Percentiles rank a stretch among this genome's conserved stretches.
Conservation (phyloP, 495 filamentous ascomycete species). For the Lophiotrema nucula region DNA sequence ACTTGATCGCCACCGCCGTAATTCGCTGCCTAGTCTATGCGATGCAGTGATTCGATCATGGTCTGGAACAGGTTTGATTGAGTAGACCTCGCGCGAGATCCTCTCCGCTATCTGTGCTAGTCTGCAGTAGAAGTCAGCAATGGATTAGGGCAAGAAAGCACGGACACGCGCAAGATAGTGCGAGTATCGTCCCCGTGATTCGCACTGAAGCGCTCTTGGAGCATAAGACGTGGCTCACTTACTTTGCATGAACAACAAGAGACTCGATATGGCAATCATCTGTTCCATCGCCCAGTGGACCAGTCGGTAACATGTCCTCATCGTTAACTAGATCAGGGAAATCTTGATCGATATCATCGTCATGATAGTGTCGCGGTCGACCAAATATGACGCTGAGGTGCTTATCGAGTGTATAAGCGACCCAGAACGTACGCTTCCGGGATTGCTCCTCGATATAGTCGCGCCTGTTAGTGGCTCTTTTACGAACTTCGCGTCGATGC, state of each 20-base stretch:
- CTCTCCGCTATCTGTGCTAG: background rate
- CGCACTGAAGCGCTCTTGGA: too few species aligned
- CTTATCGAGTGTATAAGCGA: background rate
- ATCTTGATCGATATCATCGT: background rate
- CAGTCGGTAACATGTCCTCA: background rate
- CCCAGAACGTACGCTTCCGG: background rate
- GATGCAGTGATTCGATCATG: background rate
- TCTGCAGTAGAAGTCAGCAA: too few species aligned
- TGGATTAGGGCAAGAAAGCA: too few species aligned
- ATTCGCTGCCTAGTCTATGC: background rate
- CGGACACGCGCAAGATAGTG: too few species aligned
- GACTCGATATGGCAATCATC: background rate
- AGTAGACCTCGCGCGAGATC: background rate
- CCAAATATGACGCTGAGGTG: background rate
- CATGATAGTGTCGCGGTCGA: background rate
- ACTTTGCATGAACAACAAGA: background rate
- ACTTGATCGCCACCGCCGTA: background rate
- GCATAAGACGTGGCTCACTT: too few species aligned
- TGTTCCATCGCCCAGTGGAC: background rate
- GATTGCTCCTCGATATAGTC: background rate
- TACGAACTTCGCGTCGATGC: background rate
- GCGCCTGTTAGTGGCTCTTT: background rate
- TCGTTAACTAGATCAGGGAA: background rate
- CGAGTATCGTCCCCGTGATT: too few species aligned
- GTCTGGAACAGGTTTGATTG: background rate